Evolutionary conservation across 192 early-diverging fungal genomes (phyloP).

Genomic region (Mycoemilia scoparia): DNA sequence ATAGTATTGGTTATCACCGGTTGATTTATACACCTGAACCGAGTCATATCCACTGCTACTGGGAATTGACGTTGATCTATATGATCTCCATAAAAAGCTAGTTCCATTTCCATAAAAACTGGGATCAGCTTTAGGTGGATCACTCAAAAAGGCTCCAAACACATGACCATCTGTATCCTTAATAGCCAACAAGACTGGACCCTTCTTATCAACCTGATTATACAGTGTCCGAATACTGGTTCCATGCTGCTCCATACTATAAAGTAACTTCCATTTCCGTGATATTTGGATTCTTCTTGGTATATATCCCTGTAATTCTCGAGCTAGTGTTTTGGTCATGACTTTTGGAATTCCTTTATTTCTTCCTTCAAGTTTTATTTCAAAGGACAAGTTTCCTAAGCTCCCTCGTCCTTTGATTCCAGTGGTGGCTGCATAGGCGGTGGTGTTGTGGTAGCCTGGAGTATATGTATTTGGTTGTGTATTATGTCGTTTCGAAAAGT

Average conservation of each 20-base stretch:
- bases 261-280: slow-evolving; percentile 61
- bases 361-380: too few species aligned
- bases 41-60: slow-evolving; percentile 24
- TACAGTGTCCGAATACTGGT: slow-evolving; percentile 75
- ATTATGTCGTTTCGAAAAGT: too few species aligned
- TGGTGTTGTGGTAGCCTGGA: too few species aligned
- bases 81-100: slow-evolving; percentile 58
- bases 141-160: slow-evolving; percentile 61
- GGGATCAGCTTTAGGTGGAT: slow-evolving; percentile 38
- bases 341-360: slow-evolving; percentile 18
- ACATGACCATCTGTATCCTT: slow-evolving; percentile 46
- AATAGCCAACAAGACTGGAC: slow-evolving; percentile 47
- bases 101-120: slow-evolving; percentile 70
- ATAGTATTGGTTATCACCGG: slow-evolving; percentile 66
- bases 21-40: slow-evolving; percentile 45
- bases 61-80: slow-evolving; percentile 10
- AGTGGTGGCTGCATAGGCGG: too few species aligned
- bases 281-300: slow-evolving; percentile 32
- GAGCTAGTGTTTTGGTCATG: slow-evolving; percentile 17
- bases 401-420: too few species aligned
- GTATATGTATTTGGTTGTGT: too few species aligned
- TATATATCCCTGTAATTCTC: slow-evolving; percentile 4
- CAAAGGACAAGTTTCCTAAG: too few species aligned
- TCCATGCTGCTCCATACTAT: slow-evolving; percentile 88
- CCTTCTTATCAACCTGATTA: slow-evolving; percentile 37